These are phyloP conservation scores for Macaranga tanarius DNA, from an alignment of 441 rosid species.

Conservation along the genomic window DNA sequence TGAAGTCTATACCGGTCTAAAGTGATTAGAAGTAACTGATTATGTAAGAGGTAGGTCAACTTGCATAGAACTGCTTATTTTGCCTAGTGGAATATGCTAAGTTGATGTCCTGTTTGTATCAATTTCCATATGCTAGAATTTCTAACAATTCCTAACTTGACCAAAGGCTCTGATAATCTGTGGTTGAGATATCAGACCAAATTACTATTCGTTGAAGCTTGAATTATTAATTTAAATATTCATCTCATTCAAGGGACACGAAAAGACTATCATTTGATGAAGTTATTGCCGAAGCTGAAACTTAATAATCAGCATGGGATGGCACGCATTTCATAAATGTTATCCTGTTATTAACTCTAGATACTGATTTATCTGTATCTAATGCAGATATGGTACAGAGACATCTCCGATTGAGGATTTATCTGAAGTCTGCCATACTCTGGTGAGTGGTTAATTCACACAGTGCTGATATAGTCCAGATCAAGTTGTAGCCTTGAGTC, in stretches of 20 bases:
- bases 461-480: slow-evolving; percentile 2
- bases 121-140: not conserved
- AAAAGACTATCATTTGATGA: not conserved
- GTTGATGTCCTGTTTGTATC: not conserved
- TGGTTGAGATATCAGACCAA: not conserved
- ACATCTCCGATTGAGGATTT: slow-evolving; percentile 66
- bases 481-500: not conserved
- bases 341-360: not conserved
- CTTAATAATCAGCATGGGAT: not conserved
- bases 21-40: not conserved
- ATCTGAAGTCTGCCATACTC: slow-evolving; percentile 75
- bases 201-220: not conserved
- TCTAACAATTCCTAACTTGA: not conserved
- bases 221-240: not conserved
- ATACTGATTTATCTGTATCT: slow-evolving; percentile 7
- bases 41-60: not conserved
- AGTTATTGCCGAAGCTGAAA: not conserved
- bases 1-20: not conserved
- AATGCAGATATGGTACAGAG: slow-evolving; percentile 78
- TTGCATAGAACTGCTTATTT: not conserved
- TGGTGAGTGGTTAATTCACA: slow-evolving; percentile 48
- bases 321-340: not conserved
- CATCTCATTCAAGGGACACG: not conserved
- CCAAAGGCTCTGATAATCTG: not conserved
- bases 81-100: not conserved